These are phyloP conservation scores for Stephanodiscus minutulus DNA, from an alignment of 108 stramenopile genomes.

Conservation along the genomic window DNA sequence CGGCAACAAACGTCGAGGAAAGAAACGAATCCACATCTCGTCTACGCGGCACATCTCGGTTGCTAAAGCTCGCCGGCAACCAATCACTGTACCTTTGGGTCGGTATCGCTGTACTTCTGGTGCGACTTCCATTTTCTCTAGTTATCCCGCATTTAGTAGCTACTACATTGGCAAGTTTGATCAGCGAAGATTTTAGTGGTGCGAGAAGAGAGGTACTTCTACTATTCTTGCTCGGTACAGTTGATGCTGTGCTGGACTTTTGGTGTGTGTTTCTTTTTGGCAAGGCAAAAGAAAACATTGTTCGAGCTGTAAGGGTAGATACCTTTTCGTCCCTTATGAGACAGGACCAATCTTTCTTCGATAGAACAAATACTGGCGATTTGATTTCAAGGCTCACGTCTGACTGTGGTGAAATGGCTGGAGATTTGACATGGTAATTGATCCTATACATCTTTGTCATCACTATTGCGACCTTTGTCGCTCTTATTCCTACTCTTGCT, in stretches of 20 bases:
- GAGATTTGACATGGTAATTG: conserved; percentile 86
- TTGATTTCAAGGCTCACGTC: conserved; percentile 82
- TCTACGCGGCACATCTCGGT: conserved; percentile 70
- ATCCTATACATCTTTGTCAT: background rate
- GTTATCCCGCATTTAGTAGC: conserved; percentile 88
- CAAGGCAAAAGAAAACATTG: conserved; percentile 83
- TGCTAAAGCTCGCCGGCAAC: conserved; percentile 76
- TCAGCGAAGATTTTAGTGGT: conserved; percentile 57
- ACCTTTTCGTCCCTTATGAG: conserved; percentile 69
- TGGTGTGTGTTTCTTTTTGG: conserved; percentile 92
- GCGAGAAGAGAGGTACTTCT: conserved; percentile 75
- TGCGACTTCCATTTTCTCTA: conserved; percentile 85
- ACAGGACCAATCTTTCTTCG: conserved; percentile 86
- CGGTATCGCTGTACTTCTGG: conserved; percentile 80
- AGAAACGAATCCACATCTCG: conserved; percentile 49
- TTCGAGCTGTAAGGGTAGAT: conserved; percentile 73
- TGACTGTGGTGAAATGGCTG: conserved; percentile 89
- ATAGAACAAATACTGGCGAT: conserved; percentile 71
- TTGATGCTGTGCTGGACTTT: conserved; percentile 83
- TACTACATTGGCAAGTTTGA: conserved; percentile 72
- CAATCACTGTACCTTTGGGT: conserved; percentile 77
- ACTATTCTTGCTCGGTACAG: conserved; percentile 78
- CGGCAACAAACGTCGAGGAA: background rate
- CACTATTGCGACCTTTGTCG: background rate
- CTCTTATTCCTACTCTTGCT: background rate